Evolutionary conservation across 176 grass and related monocot genomes (phyloP).

Genomic region (Cenchrus americanus): DNA sequence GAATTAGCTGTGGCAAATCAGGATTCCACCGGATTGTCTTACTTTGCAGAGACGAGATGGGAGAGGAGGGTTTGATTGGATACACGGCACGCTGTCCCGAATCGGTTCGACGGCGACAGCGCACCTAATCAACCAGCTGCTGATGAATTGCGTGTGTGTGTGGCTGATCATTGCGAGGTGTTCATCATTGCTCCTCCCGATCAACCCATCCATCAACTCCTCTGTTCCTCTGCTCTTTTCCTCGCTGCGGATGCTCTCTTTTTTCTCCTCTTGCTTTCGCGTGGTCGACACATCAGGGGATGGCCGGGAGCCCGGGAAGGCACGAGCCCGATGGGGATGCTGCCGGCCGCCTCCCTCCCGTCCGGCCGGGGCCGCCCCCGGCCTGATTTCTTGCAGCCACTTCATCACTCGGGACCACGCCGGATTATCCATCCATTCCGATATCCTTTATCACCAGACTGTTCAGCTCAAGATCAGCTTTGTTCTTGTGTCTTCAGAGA

Average conservation of each 20-base stretch:
- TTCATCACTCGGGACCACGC: neutral
- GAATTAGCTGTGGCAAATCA: constrained; percentile 46
- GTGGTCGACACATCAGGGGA: constrained; percentile 23
- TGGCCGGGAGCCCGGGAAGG: neutral
- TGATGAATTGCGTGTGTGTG: constrained; percentile 9
- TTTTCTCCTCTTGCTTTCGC: neutral
- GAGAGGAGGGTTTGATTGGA: neutral
- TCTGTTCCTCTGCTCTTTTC: neutral
- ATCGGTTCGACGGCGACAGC: constrained; percentile 50
- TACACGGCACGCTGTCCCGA: constrained; percentile 34
- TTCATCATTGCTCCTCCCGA: constrained; percentile 33
- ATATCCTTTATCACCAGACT: neutral
- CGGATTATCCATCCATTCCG: constrained; percentile 33
- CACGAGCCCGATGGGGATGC: constrained; percentile 31
- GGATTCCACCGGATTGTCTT: constrained; percentile 49
- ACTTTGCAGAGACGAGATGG: neutral
- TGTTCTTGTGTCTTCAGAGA: neutral
- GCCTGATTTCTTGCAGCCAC: neutral
- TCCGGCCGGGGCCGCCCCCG: neutral
- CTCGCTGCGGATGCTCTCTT: neutral
- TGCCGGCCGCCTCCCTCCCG: neutral
- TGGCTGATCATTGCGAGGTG: constrained; percentile 22
- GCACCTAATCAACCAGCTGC: constrained; percentile 35
- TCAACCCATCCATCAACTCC: neutral
- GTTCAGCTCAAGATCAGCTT: neutral